Conservation (phyloP, 164 flowering plant genomes). For the Macadamia integrifolia region DNA sequence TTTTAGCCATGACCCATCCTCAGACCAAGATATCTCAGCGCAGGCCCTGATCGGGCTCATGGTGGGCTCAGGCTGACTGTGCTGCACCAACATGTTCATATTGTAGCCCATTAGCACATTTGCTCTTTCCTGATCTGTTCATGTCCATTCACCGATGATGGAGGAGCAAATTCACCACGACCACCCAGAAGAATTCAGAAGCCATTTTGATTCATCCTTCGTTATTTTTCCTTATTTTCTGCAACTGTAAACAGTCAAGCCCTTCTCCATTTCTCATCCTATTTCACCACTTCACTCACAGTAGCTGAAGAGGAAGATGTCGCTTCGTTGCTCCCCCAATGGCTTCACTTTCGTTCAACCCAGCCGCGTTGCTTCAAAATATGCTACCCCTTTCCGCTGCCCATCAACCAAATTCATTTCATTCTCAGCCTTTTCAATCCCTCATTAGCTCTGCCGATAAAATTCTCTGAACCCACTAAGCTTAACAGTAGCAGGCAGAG, state of each 20-base stretch:
- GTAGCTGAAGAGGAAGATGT: conserved; percentile 20
- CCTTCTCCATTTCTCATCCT: too few relatives aligned
- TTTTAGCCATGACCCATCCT: too few relatives aligned
- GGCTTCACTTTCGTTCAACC: conserved; percentile 27
- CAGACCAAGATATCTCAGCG: too few relatives aligned
- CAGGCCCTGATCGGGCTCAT: too few relatives aligned
- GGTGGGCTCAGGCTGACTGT: too few relatives aligned
- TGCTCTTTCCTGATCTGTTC: too few relatives aligned
- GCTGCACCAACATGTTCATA: too few relatives aligned
- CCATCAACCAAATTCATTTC: conserved; percentile 36
- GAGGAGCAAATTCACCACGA: too few relatives aligned
- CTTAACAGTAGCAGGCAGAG: conserved; percentile 17
- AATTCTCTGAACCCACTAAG: conserved; percentile 19
- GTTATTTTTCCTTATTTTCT: neutral
- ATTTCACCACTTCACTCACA: neutral
- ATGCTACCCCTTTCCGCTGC: conserved; percentile 24
- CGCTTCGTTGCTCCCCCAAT: conserved; percentile 28
- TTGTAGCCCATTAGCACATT: too few relatives aligned
- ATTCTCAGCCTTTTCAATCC: conserved; percentile 16
- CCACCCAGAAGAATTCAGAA: too few relatives aligned
- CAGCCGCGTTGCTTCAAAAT: conserved; percentile 17
- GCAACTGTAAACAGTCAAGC: neutral
- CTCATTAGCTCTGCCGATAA: conserved; percentile 12
- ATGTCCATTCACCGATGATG: too few relatives aligned
- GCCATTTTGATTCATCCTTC: too few relatives aligned